phyloP scores from a whole-genome alignment of 176 grass and related monocot genomes.

The Oryza brachyantha region DNA sequence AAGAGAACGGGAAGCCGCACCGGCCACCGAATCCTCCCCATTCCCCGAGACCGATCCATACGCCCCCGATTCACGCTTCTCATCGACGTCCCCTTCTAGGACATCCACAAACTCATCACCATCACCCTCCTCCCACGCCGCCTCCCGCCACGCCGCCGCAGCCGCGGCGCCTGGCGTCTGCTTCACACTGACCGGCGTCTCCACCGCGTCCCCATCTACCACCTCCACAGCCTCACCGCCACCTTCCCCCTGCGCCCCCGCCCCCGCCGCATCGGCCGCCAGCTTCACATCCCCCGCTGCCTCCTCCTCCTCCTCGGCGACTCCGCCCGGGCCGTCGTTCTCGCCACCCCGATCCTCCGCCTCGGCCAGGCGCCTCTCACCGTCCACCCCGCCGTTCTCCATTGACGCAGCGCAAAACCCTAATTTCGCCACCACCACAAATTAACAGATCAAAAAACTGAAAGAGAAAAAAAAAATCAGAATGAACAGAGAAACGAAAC shows the following conservation, averaged over 20 bases:
- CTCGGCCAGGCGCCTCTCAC: background rate
- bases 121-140: background rate
- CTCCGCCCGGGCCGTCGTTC: slow-evolving; percentile 26
- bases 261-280: slow-evolving; percentile 11
- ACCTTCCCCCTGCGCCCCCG: background rate
- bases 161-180: background rate
- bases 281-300: background rate
- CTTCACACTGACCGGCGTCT: background rate
- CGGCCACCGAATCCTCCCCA: background rate
- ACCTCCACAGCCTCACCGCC: background rate
- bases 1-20: background rate
- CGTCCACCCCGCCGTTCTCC: slow-evolving; percentile 26
- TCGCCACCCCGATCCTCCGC: slow-evolving; percentile 17
- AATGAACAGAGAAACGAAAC: background rate
- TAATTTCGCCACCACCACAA: slow-evolving; percentile 10
- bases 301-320: slow-evolving; percentile 18
- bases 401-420: slow-evolving; percentile 36
- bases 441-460: slow-evolving; percentile 38
- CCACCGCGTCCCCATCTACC: slow-evolving; percentile 5
- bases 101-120: slow-evolving; percentile 10
- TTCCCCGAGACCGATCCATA: background rate
- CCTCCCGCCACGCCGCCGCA: background rate
- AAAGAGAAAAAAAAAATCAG: background rate
- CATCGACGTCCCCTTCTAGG: background rate
- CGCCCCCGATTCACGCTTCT: background rate